Evolutionary conservation across 192 early-diverging fungal genomes (phyloP).

Genomic region (Dissophora ornata): DNA sequence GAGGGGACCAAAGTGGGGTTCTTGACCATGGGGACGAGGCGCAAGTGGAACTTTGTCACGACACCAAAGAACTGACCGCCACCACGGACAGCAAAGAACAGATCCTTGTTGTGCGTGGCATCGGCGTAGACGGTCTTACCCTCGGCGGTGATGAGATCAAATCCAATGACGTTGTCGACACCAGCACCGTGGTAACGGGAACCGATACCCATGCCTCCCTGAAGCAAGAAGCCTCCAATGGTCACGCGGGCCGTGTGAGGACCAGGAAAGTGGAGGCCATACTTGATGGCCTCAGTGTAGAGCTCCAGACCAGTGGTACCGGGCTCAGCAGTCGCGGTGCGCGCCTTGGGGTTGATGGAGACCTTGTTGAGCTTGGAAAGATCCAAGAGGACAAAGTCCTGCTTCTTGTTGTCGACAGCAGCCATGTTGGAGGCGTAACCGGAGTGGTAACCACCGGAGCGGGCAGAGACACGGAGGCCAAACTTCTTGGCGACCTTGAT

Average conservation of each 20-base stretch:
- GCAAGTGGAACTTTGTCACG: constrained; percentile 46
- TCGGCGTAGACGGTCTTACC: constrained; percentile 45
- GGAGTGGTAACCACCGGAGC: constrained; percentile 48
- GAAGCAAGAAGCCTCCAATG: constrained; percentile 49
- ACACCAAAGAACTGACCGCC: constrained; percentile 55
- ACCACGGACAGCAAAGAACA: constrained; percentile 49
- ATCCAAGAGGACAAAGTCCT: constrained; percentile 50
- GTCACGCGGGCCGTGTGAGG: constrained; percentile 43
- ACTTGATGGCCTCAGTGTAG: constrained; percentile 47
- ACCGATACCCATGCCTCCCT: constrained; percentile 52
- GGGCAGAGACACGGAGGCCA: constrained; percentile 46
- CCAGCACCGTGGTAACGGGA: constrained; percentile 43
- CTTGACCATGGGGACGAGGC: constrained; percentile 47
- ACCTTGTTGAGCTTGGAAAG: constrained; percentile 48
- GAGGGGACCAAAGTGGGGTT: constrained; percentile 41
- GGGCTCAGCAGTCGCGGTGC: constrained; percentile 48
- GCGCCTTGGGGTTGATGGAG: constrained; percentile 24
- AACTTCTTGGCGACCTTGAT: constrained; percentile 40
- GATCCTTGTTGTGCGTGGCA: constrained; percentile 39
- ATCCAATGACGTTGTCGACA: constrained; percentile 51
- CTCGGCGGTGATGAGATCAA: constrained; percentile 37
- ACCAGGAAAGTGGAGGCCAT: constrained; percentile 48
- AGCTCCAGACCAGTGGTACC: constrained; percentile 46
- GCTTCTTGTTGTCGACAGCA: constrained; percentile 32
- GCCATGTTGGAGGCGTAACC: constrained; percentile 53